Base-by-base conservation (phyloP, 208 protist species). In the Trypanosoma theileri region DNA sequence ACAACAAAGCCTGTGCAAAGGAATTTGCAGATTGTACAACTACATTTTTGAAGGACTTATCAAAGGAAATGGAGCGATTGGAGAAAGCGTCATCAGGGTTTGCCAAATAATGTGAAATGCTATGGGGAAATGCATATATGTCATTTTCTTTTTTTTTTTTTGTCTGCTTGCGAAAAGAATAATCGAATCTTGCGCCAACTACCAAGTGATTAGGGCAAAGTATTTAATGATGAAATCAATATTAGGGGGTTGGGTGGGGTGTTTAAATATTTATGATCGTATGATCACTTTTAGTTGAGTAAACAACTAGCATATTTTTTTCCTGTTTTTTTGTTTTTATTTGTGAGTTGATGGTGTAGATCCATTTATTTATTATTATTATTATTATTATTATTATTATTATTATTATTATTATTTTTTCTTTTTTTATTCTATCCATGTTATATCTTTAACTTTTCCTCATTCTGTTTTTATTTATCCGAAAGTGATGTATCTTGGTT, bases 21-120 rank as follows among this genome's bases (percentile, higher is more conserved):
- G 67, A 59, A 31, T 91, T 84, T 44, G 17, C 81, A 19, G 53
- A 52, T 10, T 85, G 75, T 58, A 82, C 59, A 16, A 62, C 55
- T 17, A 44, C 68, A 11, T 76, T 91, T 31, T 70, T 73, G 31
- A 35, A 71, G 13, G 41, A 54, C 0, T 22, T 84, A 4, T 28
- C 24, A 59, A 10, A 56, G 13, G 52, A 56, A 56, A 56, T 56
- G 52, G 24, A 22, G 19, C 19, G 24, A 17, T 56, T 56, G 19
- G n/a, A 56, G 8, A n/a, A 56, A 24, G 11, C 22, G 12, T 35
- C 24, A 11, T 26, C 12, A 16, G n/a, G n/a, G 1, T 11, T 56
- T 21, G 52, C 8, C 2, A 19, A 12, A 1, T 62, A 62, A 19
- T 62, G 51, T 52, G 6, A 35, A 35, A 35, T 35, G 6, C 6